Evolutionary conservation across 805 yeast genomes (phyloP).

Genomic region (Ogataea nitratoaversa): DNA sequence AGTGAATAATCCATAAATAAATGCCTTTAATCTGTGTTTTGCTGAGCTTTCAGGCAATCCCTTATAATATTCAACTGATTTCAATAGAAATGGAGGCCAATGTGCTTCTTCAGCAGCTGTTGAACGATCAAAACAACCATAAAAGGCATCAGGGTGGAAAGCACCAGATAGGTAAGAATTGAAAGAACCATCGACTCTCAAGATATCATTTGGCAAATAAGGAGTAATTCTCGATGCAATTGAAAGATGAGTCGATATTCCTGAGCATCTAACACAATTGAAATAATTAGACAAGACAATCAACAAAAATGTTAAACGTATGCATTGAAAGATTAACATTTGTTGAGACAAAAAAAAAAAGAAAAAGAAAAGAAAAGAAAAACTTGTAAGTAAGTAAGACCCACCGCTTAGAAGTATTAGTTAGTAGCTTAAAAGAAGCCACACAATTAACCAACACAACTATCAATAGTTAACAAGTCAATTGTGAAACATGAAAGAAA

Average conservation of each 20-base stretch:
- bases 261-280: slow-evolving; percentile 13
- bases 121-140: slow-evolving; percentile 49
- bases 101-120: slow-evolving; percentile 59
- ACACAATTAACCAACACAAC: too few species aligned
- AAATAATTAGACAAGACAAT: background rate
- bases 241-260: slow-evolving; percentile 34
- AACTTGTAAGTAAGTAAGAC: too few species aligned
- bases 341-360: background rate
- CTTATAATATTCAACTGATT: slow-evolving; percentile 40
- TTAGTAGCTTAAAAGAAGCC: too few species aligned
- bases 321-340: background rate
- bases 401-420: too few species aligned
- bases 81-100: slow-evolving; percentile 62
- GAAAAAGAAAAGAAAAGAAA: background rate
- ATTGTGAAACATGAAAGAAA: background rate
- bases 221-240: slow-evolving; percentile 30
- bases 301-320: background rate
- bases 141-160: slow-evolving; percentile 67
- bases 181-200: slow-evolving; percentile 10
- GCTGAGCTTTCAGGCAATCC: slow-evolving; percentile 2
- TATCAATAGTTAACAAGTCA: too few species aligned
- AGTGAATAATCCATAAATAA: slow-evolving; percentile 52
- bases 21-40: slow-evolving; percentile 39
- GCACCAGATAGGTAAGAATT: slow-evolving; percentile 52
- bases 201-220: slow-evolving; percentile 32